Evolutionary conservation across 441 rosid species (phyloP).

Genomic region (Erodium chrysanthum): DNA sequence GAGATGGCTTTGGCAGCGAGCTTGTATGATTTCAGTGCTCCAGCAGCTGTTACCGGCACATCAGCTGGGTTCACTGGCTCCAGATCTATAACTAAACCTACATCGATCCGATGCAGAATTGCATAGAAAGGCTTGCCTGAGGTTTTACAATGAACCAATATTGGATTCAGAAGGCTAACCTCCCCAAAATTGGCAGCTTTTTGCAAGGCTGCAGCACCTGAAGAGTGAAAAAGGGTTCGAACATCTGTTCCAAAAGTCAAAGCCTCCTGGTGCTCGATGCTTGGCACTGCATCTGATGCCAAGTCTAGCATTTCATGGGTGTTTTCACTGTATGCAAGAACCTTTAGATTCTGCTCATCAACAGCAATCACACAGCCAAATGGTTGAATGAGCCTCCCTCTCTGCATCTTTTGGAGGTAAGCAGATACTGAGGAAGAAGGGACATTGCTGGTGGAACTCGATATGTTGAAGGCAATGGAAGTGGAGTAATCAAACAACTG

Average conservation of each 20-base stretch:
- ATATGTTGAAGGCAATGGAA: slow-evolving; percentile 42
- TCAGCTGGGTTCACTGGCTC: slow-evolving; percentile 76
- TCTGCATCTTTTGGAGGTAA: slow-evolving; percentile 68
- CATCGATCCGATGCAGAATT: slow-evolving; percentile 64
- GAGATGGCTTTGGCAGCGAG: slow-evolving; percentile 78
- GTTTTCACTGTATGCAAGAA: slow-evolving; percentile 65
- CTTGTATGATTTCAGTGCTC: slow-evolving; percentile 71
- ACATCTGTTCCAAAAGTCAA: slow-evolving; percentile 54
- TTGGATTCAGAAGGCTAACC: slow-evolving; percentile 60
- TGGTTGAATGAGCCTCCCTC: slow-evolving; percentile 62
- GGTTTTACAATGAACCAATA: slow-evolving; percentile 50
- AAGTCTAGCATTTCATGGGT: slow-evolving; percentile 66
- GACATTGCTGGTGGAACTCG: slow-evolving; percentile 45
- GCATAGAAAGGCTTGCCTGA: slow-evolving; percentile 75
- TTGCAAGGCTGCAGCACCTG: slow-evolving; percentile 54
- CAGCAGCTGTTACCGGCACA: slow-evolving; percentile 70
- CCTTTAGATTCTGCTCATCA: slow-evolving; percentile 45
- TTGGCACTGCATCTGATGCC: slow-evolving; percentile 66
- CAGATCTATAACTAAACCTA: slow-evolving; percentile 63
- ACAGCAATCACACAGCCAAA: slow-evolving; percentile 72
- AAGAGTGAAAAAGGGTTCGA: slow-evolving; percentile 42
- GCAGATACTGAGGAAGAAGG: slow-evolving; percentile 54
- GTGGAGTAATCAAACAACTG: slow-evolving; percentile 51
- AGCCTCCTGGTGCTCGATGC: slow-evolving; percentile 54
- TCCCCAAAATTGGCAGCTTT: slow-evolving; percentile 58